These are phyloP conservation scores for Nakaseomyces bracarensis DNA, from an alignment of 1,139 yeast species.

Conservation along the genomic window DNA sequence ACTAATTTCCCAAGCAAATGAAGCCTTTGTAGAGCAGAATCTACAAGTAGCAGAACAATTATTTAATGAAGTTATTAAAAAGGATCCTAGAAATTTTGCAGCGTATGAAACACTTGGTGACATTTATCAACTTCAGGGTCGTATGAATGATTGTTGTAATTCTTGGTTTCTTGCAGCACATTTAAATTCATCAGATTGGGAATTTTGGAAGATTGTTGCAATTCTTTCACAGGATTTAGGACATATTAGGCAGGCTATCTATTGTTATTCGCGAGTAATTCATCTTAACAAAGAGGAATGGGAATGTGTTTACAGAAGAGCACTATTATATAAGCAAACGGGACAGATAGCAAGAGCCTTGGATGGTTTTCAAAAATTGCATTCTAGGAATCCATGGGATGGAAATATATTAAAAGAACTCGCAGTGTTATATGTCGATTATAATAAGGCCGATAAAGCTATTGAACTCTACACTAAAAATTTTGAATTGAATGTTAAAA, in stretches of 20 bases:
- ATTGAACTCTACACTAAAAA: slow-evolving; percentile 64
- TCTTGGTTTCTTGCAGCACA: slow-evolving; percentile 84
- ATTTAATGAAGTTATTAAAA: slow-evolving; percentile 65
- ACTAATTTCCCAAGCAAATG: slow-evolving; percentile 65
- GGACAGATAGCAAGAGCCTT: slow-evolving; percentile 65
- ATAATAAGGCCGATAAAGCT: slow-evolving; percentile 73
- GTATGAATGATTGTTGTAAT: slow-evolving; percentile 63
- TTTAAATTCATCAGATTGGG: slow-evolving; percentile 65
- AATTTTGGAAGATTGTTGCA: slow-evolving; percentile 81
- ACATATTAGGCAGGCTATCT: slow-evolving; percentile 69
- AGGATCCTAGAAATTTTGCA: slow-evolving; percentile 67
- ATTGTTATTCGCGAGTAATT: slow-evolving; percentile 71
- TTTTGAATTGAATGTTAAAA: slow-evolving; percentile 44
- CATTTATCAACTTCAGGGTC: slow-evolving; percentile 62
- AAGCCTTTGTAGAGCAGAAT: slow-evolving; percentile 63
- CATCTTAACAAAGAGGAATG: slow-evolving; percentile 48
- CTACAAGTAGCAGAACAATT: slow-evolving; percentile 56
- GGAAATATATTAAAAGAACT: slow-evolving; percentile 57
- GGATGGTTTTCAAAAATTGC: slow-evolving; percentile 60
- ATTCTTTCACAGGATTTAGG: slow-evolving; percentile 65
- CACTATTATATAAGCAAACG: slow-evolving; percentile 56
- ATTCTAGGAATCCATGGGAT: slow-evolving; percentile 53
- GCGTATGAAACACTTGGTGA: slow-evolving; percentile 86
- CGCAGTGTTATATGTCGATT: slow-evolving; percentile 69
- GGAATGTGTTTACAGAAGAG: slow-evolving; percentile 50